Evolutionary conservation across 2,329 filamentous ascomycete species (phyloP).

Genomic region (Fusarium praegraminearum): DNA sequence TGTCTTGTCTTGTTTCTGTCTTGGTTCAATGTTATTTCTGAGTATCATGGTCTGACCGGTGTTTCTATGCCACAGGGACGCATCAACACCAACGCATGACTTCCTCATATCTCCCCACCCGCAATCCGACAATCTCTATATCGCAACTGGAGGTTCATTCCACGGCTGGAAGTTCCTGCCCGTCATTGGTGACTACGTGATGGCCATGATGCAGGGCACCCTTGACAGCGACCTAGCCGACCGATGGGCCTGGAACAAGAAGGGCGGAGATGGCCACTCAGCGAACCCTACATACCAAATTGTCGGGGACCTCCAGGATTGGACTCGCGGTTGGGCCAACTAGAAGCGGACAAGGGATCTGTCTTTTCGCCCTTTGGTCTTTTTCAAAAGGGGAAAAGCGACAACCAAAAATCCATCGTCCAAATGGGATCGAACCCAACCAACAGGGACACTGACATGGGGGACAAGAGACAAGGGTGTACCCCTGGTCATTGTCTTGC

Average conservation of each 20-base stretch:
- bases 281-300: slow-evolving; percentile 59
- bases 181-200: slow-evolving; percentile 70
- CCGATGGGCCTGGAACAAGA: slow-evolving; percentile 62
- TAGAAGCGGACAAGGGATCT: slow-evolving; percentile 6
- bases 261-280: slow-evolving; percentile 56
- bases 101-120: slow-evolving; percentile 68
- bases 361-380: neutral
- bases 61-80: slow-evolving; percentile 62
- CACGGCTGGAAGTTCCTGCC: slow-evolving; percentile 76
- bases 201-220: slow-evolving; percentile 60
- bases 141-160: slow-evolving; percentile 73
- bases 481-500: neutral
- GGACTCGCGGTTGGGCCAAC: slow-evolving; percentile 50
- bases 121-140: slow-evolving; percentile 64
- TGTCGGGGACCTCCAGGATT: slow-evolving; percentile 56
- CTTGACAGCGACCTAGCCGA: slow-evolving; percentile 54
- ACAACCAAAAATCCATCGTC: slow-evolving; percentile 12
- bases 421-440: slow-evolving; percentile 23
- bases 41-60: slow-evolving; percentile 31
- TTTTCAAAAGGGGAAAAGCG: neutral
- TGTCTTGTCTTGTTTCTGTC: neutral
- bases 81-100: slow-evolving; percentile 71
- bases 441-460: slow-evolving; percentile 16
- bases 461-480: neutral
- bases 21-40: neutral